Base-by-base conservation (phyloP, 352 stramenopile species). In the Pythium volutum region DNA sequence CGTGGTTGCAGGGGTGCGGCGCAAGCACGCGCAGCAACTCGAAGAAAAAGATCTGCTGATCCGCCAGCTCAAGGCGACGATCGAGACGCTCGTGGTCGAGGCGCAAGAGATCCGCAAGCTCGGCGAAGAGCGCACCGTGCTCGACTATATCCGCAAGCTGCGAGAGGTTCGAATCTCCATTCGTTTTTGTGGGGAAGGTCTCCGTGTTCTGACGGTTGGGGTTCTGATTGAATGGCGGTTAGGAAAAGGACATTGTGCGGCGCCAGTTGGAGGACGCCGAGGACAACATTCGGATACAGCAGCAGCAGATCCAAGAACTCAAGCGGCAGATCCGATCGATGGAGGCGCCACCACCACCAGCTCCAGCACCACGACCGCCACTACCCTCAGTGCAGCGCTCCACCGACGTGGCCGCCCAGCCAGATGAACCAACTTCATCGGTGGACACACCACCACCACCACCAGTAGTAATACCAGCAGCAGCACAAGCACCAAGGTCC, bases 31-130 rank as follows among this genome's bases (percentile, higher is more conserved):
- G 58, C 58, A 88, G 60, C 77, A 92, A 45, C 62, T 95, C 7
- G 86, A 95, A 67, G 86, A 95, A 57, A 93, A 93, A 47, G 79
- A 95, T 62, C 36, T 91, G 52, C 61, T 95, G 7, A 85, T 93
- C 22, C 76, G 73, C 15, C 84, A 95, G 55, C 70, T 95, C 51
- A 87, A 89, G 55, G 78, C 76, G 38, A 91, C 82, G 5, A 93
- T 95, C 23, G 86, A 95, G 59, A 58, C 66, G 9, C 73, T 95
- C 6, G 84, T 91, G 27, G 61, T 84, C 18, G 84, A 95, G 46
- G 68, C 73, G 10, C 79, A 93, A 42, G 84, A 95, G 64, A 84
- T 81, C 47, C 67, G 81, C 29, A 88, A 91, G 67, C 75, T 93
- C 9, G 84, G 86, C 18, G 83, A 93, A 68, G 80, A 95, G 51